phyloP scores from a whole-genome alignment of 1,139 yeast species.

The Geotrichum macrosporum region DNA sequence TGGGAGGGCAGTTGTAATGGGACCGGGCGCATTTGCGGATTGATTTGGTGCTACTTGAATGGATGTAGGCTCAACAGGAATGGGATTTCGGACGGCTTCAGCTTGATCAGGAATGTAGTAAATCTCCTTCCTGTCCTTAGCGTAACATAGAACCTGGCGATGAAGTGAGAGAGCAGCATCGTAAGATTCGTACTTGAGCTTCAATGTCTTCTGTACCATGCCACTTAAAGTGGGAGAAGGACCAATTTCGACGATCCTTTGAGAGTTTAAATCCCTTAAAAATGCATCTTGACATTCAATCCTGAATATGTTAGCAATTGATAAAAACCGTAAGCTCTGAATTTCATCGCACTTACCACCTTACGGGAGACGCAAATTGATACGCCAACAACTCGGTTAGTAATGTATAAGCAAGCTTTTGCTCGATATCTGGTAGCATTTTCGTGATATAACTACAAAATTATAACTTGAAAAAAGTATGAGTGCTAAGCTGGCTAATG shows the following conservation, averaged over 20 bases:
- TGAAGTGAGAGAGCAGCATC: constrained; percentile 96
- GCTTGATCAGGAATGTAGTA: constrained; percentile 6
- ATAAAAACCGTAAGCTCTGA: too few species aligned
- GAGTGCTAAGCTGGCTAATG: too few species aligned
- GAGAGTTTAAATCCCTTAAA: constrained; percentile 89
- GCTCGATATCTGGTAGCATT: constrained; percentile 97
- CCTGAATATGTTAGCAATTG: constrained; percentile 28
- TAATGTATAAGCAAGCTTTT: constrained; percentile 91
- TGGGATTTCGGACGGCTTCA: constrained; percentile 30
- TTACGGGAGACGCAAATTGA: constrained; percentile 98
- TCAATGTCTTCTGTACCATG: constrained; percentile 95
- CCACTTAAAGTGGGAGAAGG: constrained; percentile 99
- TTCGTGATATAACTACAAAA: too few species aligned
- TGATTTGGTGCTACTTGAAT: constrained; percentile 18
- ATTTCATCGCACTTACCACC: constrained; percentile 71
- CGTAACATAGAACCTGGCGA: constrained; percentile 92
- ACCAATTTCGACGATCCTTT: constrained; percentile 95
- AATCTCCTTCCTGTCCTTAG: constrained; percentile 84
- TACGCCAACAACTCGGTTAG: constrained; percentile 94
- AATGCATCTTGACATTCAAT: constrained; percentile 98
- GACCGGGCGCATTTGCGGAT: constrained; percentile 41
- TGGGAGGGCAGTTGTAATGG: constrained; percentile 40
- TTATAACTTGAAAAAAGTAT: too few species aligned
- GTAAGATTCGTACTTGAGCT: constrained; percentile 92
- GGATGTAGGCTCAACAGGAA: not conserved